These are phyloP conservation scores for Marchantia polymorpha DNA, from an alignment of 225 moss, liverwort and hornwort genomes.

Conservation along the genomic window DNA sequence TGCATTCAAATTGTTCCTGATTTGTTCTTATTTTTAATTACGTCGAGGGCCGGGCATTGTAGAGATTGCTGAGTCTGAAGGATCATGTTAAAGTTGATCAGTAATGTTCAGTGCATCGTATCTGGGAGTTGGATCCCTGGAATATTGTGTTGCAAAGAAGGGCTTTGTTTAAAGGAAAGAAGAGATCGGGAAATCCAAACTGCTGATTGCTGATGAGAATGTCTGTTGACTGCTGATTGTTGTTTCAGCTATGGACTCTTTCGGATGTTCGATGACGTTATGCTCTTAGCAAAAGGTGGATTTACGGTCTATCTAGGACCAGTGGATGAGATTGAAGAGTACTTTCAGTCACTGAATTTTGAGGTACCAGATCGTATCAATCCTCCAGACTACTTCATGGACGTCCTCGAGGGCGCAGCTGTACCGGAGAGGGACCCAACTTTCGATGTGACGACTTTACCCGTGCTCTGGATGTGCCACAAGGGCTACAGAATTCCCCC, in stretches of 20 bases:
- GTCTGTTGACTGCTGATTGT: background rate
- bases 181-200: too few species aligned
- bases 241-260: conserved; percentile 77
- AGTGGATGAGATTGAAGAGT: conserved; percentile 68
- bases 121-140: too few species aligned
- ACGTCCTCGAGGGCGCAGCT: conserved; percentile 70
- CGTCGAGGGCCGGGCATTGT: background rate
- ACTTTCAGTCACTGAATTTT: conserved; percentile 64
- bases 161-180: background rate
- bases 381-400: conserved; percentile 93
- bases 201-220: too few species aligned
- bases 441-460: conserved; percentile 68
- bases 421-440: conserved; percentile 54
- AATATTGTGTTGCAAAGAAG: background rate
- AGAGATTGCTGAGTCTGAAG: too few species aligned
- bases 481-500: conserved; percentile 72
- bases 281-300: conserved; percentile 82
- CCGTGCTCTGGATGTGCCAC: conserved; percentile 84
- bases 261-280: conserved; percentile 91
- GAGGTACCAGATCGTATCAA: conserved; percentile 81
- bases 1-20: background rate
- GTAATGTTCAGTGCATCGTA: background rate
- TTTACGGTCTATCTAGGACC: conserved; percentile 85
- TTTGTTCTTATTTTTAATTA: background rate
- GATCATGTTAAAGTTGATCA: too few species aligned